Evolutionary conservation across 129 eudicot species (phyloP), one percentile per base, ranked within the genome.

Genomic region (Heracleum sosnowskyi): DNA sequence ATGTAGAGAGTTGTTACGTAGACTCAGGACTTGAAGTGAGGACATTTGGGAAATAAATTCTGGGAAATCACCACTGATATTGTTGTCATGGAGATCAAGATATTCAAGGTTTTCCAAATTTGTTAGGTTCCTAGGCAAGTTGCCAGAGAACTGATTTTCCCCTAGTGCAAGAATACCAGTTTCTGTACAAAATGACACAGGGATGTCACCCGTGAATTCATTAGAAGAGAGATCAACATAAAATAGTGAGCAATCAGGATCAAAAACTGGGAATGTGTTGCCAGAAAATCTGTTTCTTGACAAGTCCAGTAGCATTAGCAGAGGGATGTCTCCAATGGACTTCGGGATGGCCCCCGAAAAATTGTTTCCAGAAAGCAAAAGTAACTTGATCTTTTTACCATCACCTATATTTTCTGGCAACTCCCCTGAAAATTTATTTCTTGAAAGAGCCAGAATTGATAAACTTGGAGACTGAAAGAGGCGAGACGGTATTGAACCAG

Each of bases 61-160:
- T 1, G 89, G 87, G 36, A 85, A 44, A 15, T 83, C 69, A n/a
- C 91, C 87, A 0, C 80, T 69, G 11, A 87, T 83, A 35, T 84
- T 45, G 69, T 90, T 90, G 82, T 83, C 91, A 42, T 87, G 86
- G 75, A 90, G 86, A 85, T 90, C 94, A n/a, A 90, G 91, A 73
- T 85, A 86, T 78, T 85, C 83, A 2, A 89, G 88, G 15, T 53
- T 66, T 74, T 39, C 74, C 76, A 90, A 51, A 2, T 78, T 71
- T 9, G 85, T 85, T 45, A 90, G 80, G 66, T 90, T 83, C 74
- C 12, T 26, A 28, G 89, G 94, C 78, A 87, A 75, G 15, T 69
- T 31, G 5, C 94, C 91, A 0, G 89, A 87, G 69, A 87, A 89
- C 35, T 80, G 79, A 39, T 89, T 89, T 47, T 81, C 78, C 4